These are phyloP conservation scores for Wickerhamiella qilinensis DNA, from an alignment of 805 yeast species.

Conservation along the genomic window DNA sequence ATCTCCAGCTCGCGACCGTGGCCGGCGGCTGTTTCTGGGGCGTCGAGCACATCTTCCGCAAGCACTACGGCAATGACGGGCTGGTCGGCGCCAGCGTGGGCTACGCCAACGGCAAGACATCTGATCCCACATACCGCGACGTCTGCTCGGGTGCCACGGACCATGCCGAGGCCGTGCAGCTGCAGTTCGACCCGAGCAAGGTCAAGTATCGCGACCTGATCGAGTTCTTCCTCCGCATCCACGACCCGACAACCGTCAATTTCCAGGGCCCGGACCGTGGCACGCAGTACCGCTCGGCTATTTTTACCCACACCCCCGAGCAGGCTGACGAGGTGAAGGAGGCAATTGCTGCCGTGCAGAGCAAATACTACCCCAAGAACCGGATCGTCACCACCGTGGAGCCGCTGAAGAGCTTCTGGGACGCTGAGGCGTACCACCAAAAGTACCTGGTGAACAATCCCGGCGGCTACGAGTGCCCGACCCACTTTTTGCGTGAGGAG, in stretches of 20 bases:
- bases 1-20: slow-evolving; percentile 25
- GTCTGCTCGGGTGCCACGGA: slow-evolving; percentile 70
- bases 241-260: slow-evolving; percentile 80
- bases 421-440: slow-evolving; percentile 95
- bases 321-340: slow-evolving; percentile 31
- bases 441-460: slow-evolving; percentile 66
- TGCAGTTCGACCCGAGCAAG: slow-evolving; percentile 60
- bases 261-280: slow-evolving; percentile 82
- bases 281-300: slow-evolving; percentile 76
- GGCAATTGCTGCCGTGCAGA: slow-evolving; percentile 40
- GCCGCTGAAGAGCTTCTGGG: slow-evolving; percentile 57
- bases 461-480: slow-evolving; percentile 76
- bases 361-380: slow-evolving; percentile 51
- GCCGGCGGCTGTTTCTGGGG: slow-evolving; percentile 41
- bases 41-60: slow-evolving; percentile 66
- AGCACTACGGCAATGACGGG: slow-evolving; percentile 46
- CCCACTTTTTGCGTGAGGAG: slow-evolving; percentile 51
- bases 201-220: slow-evolving; percentile 45
- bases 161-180: slow-evolving; percentile 71
- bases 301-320: slow-evolving; percentile 43
- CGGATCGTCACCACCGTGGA: slow-evolving; percentile 55
- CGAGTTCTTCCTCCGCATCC: slow-evolving; percentile 78
- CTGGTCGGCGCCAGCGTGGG: slow-evolving; percentile 73
- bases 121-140: slow-evolving; percentile 43
- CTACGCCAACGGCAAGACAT: slow-evolving; percentile 57